These are phyloP conservation scores for Aspergillus leporis DNA, from an alignment of 495 filamentous ascomycete species.

Conservation along the genomic window DNA sequence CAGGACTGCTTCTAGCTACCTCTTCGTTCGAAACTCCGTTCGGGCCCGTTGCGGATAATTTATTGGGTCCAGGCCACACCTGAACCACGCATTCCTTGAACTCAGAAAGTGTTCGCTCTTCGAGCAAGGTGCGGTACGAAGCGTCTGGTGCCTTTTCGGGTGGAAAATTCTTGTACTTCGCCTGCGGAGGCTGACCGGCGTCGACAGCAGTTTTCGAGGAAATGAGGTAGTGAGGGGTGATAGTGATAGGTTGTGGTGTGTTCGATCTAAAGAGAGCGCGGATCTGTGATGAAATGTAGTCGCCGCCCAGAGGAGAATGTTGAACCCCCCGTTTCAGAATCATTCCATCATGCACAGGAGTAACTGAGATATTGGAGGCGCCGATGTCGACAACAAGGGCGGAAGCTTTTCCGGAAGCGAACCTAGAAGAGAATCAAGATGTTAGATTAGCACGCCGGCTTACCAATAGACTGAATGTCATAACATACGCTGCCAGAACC, in stretches of 20 bases:
- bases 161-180: constrained; percentile 64
- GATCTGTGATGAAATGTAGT: constrained; percentile 87
- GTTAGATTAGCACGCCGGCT: neutral
- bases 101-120: constrained; percentile 89
- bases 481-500: constrained; percentile 61
- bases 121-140: constrained; percentile 77
- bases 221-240: constrained; percentile 86
- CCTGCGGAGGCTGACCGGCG: constrained; percentile 76
- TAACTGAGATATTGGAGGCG: constrained; percentile 86
- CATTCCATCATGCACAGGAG: constrained; percentile 91
- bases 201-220: constrained; percentile 85
- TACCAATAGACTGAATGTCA: neutral
- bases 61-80: constrained; percentile 82
- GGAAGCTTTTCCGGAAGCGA: constrained; percentile 88
- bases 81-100: constrained; percentile 98
- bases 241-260: constrained; percentile 72
- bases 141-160: constrained; percentile 60
- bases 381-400: constrained; percentile 91
- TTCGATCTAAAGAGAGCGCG: constrained; percentile 71
- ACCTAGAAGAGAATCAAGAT: constrained; percentile 46
- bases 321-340: constrained; percentile 86
- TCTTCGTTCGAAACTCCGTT: constrained; percentile 68
- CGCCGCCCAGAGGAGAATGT: constrained; percentile 79
- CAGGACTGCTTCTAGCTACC: constrained; percentile 59
- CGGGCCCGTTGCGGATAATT: constrained; percentile 58